Conservation (phyloP, 495 filamentous ascomycete species). For the Chlorociboria aeruginascens region DNA sequence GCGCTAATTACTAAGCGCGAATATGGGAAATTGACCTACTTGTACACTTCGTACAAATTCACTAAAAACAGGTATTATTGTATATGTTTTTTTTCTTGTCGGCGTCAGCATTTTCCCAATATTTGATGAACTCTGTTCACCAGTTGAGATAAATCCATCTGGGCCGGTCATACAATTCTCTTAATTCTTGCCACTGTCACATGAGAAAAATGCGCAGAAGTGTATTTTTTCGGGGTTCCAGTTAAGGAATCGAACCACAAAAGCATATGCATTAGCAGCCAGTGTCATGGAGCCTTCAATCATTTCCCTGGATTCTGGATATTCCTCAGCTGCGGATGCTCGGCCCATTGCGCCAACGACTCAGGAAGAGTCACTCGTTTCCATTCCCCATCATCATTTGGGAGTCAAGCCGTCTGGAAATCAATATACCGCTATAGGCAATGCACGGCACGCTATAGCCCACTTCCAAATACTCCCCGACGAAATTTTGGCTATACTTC, state of each 20-base stretch:
- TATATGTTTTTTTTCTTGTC: no score
- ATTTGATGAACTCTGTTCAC: no score
- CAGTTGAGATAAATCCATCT: no score
- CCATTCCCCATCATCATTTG: slow-evolving; percentile 69
- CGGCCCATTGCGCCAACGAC: slow-evolving; percentile 11
- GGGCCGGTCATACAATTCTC: no score
- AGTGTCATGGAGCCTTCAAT: slow-evolving; percentile 11
- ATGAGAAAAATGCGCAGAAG: no score
- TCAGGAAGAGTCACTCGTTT: slow-evolving; percentile 19
- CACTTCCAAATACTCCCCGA: slow-evolving; percentile 59
- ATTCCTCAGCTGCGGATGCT: not conserved
- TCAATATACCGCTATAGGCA: slow-evolving; percentile 51
- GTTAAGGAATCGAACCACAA: no score
- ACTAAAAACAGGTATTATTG: no score
- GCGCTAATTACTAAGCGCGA: not conserved
- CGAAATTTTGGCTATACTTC: slow-evolving; percentile 62
- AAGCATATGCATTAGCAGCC: no score
- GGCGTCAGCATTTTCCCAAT: no score
- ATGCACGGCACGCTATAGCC: slow-evolving; percentile 55
- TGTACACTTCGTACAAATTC: no score
- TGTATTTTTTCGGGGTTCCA: no score
- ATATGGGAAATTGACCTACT: not conserved
- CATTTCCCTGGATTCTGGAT: slow-evolving; percentile 3
- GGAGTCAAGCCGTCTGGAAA: slow-evolving; percentile 85
- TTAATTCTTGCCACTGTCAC: no score